A percentile compares a stretch with the other conserved stretches of the same genome.
Conservation (phyloP, 83 land plant genomes). For the Picea engelmannii region DNA sequence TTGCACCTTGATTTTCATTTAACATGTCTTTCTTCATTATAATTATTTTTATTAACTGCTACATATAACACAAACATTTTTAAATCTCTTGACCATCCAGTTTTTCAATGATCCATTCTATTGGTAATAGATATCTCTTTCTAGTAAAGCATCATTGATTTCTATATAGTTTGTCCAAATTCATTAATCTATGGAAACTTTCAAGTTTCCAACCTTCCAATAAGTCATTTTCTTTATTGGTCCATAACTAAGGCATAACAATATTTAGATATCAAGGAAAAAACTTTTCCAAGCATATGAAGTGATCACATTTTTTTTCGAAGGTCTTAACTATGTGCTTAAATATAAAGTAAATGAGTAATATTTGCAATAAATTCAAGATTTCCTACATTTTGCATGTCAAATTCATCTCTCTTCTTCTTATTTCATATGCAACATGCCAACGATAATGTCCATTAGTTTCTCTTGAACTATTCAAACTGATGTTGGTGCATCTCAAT, state of each 20-base stretch:
- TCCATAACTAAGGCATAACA: background rate
- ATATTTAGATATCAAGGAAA: background rate
- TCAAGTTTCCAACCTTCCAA: background rate
- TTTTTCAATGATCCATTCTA: background rate
- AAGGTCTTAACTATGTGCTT: background rate
- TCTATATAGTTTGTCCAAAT: background rate
- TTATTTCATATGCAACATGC: too few relatives aligned
- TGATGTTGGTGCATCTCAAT: too few relatives aligned
- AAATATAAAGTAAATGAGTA: background rate
- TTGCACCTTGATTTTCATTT: background rate
- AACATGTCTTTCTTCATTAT: background rate
- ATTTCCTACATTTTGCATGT: background rate
- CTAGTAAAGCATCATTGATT: background rate
- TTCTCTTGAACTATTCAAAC: too few relatives aligned
- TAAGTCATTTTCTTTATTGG: background rate
- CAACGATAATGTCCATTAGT: too few relatives aligned
- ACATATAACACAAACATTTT: background rate
- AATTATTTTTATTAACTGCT: background rate
- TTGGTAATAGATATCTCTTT: background rate
- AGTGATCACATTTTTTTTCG: background rate
- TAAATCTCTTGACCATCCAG: background rate
- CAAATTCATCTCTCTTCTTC: too few relatives aligned
- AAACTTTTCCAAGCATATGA: background rate
- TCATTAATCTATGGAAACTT: background rate
- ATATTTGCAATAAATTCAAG: background rate